A percentile compares a stretch with the other conserved stretches of the same genome.
Conservation (phyloP, 2,329 filamentous ascomycete genomes). For the Fusarium albosuccineum region DNA sequence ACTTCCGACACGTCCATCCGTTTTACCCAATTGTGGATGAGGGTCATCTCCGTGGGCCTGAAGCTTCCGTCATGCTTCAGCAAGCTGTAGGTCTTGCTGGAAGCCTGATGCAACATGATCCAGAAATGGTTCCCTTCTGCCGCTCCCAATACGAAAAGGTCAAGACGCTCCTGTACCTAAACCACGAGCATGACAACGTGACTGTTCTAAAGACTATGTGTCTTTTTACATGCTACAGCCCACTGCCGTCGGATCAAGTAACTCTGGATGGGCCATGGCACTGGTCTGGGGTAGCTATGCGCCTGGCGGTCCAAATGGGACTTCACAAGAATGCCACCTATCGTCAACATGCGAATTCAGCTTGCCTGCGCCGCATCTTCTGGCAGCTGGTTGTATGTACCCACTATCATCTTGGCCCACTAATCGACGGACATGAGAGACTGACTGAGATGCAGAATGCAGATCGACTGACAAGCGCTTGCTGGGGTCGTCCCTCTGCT, state of each 20-base stretch:
- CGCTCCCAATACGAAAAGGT: conserved; percentile 13
- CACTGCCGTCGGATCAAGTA: conserved; percentile 1
- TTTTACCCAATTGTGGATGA: conserved; percentile 7
- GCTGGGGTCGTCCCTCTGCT: conserved; percentile 15
- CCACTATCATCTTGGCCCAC: not conserved
- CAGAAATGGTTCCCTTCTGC: not conserved
- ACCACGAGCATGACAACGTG: conserved; percentile 3
- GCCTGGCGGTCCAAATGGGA: conserved; percentile 13
- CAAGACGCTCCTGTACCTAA: conserved; percentile 9
- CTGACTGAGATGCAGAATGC: not conserved
- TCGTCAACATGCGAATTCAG: not conserved
- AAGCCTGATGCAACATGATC: conserved; percentile 5
- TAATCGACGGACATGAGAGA: too few relatives aligned
- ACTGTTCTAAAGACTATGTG: conserved; percentile 11
- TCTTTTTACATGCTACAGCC: conserved; percentile 12
- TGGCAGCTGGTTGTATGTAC: conserved; percentile 12
- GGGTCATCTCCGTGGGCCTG: not conserved
- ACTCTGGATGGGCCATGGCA: conserved; percentile 12
- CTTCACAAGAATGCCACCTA: conserved; percentile 12
- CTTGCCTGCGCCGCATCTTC: conserved; percentile 13
- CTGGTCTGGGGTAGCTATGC: conserved; percentile 12
- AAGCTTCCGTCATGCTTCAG: conserved; percentile 7
- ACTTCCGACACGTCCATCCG: conserved; percentile 3
- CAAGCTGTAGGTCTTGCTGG: conserved; percentile 16
- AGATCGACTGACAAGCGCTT: conserved; percentile 7